Base-by-base conservation (phyloP, 2,329 filamentous ascomycete species). In the Cladobotryum protrusum region DNA sequence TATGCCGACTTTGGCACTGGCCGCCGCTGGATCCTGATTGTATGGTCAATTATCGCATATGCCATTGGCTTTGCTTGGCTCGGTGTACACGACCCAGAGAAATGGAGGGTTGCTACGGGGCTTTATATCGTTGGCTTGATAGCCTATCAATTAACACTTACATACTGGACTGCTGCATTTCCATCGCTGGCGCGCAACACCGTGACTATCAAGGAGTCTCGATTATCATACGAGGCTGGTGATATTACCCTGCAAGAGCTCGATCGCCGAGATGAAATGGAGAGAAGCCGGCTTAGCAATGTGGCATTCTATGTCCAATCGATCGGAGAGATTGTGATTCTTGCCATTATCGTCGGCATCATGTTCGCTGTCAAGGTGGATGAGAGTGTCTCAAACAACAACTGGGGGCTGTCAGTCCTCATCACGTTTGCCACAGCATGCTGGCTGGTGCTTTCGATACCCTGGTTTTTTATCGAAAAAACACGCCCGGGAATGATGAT, bases 381-480 rank as follows among this genome's bases (percentile, higher is more conserved):
- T 53, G 78, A 72, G 4, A 79, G 76, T 57, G 63, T 70, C 5
- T 74, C 68, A 4, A 79, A 81, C 58, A 87, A 87, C 61, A 85
- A 84, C 54, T 84, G 79, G 78, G 83, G 82, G 0, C 61, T 85
- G 3, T 81, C 75, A 5, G 82, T 86, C 0, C 70, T 85, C 11
- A 81, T 86, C 47, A 81, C 83, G 0, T 85, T 85, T 57, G 78
- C 76, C 1, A 82, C 78, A 0, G 82, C 78, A 1, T 74, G 82
- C 43, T 86, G 83, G 83, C 62, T 86, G 7, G 64, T 81, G 0
- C 70, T 85, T 19, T 79, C 82, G 0, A 64, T 86, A 4, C 82
- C 83, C 0, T 87, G 83, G 83, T 86, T 87, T 57, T 47, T 82
- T 3, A 57, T 83, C 4, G 83, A 87, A 58, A 85, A 85, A 66